Conservation (phyloP, 2,329 filamentous ascomycete genomes). For the Helminthosporium solani region DNA sequence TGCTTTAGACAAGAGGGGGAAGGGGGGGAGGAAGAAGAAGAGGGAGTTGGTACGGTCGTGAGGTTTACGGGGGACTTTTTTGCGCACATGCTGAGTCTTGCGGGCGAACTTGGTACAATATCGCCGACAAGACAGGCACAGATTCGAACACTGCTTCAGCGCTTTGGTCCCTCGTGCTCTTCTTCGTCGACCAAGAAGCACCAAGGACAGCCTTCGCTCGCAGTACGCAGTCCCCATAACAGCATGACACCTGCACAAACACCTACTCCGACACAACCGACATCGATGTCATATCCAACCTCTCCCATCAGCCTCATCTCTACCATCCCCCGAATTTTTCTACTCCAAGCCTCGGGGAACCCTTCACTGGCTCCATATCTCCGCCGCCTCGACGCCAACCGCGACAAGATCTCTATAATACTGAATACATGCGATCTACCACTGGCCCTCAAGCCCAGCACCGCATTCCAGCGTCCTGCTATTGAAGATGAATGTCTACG, state of each 20-base stretch:
- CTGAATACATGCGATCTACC: slow-evolving; percentile 45
- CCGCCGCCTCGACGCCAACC: slow-evolving; percentile 44
- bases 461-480: slow-evolving; percentile 29
- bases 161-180: slow-evolving; percentile 14
- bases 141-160: slow-evolving; percentile 23
- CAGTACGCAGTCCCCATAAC: slow-evolving; percentile 15
- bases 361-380: slow-evolving; percentile 43
- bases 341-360: slow-evolving; percentile 46
- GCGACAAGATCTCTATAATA: slow-evolving; percentile 47
- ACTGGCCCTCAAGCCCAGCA: slow-evolving; percentile 35
- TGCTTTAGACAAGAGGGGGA: slow-evolving; percentile 29
- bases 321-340: slow-evolving; percentile 41
- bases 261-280: slow-evolving; percentile 11
- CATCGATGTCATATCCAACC: background rate
- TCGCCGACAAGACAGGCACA: slow-evolving; percentile 14
- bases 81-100: slow-evolving; percentile 43
- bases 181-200: slow-evolving; percentile 5
- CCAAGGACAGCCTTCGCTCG: slow-evolving; percentile 1
- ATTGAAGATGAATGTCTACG: slow-evolving; percentile 46
- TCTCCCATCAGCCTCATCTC: slow-evolving; percentile 15
- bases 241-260: background rate
- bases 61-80: slow-evolving; percentile 47
- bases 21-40: slow-evolving; percentile 15
- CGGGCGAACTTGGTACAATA: slow-evolving; percentile 22
- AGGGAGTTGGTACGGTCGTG: slow-evolving; percentile 23